These are phyloP conservation scores for Clonostachys chloroleuca DNA, from an alignment of 2,329 filamentous ascomycete species.

Conservation along the genomic window DNA sequence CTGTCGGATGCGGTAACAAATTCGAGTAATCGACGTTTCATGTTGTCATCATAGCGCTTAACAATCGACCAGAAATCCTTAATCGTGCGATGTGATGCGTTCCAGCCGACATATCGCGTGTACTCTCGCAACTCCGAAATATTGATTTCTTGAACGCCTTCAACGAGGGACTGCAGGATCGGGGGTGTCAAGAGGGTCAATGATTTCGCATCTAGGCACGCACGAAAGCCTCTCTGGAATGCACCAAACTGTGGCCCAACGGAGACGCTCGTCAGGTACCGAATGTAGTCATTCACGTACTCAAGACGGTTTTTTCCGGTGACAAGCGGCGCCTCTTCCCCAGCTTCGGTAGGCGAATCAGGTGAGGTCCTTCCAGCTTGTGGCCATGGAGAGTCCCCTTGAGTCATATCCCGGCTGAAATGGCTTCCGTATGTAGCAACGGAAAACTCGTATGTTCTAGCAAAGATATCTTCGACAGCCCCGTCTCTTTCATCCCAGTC, in stretches of 20 bases:
- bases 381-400: constrained; percentile 42
- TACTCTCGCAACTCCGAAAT: constrained; percentile 66
- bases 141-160: constrained; percentile 80
- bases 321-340: constrained; percentile 48
- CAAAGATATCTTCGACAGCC: constrained; percentile 75
- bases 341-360: constrained; percentile 13
- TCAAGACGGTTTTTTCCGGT: constrained; percentile 73
- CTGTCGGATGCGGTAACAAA: constrained; percentile 94
- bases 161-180: constrained; percentile 72
- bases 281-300: constrained; percentile 82
- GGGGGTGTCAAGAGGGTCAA: constrained; percentile 67
- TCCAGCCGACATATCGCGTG: constrained; percentile 79
- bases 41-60: constrained; percentile 57
- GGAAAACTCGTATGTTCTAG: constrained; percentile 83
- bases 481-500: constrained; percentile 74
- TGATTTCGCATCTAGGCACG: constrained; percentile 67
- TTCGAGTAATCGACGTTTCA: constrained; percentile 75
- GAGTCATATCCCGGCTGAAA: constrained; percentile 52
- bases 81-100: constrained; percentile 63
- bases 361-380: constrained; percentile 37
- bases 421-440: constrained; percentile 52
- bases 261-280: constrained; percentile 75
- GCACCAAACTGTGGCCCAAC: constrained; percentile 73
- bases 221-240: constrained; percentile 76
- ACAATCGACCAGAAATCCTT: constrained; percentile 83